Conservation (phyloP, 495 filamentous ascomycete genomes). For the Penicillium crystallinum region DNA sequence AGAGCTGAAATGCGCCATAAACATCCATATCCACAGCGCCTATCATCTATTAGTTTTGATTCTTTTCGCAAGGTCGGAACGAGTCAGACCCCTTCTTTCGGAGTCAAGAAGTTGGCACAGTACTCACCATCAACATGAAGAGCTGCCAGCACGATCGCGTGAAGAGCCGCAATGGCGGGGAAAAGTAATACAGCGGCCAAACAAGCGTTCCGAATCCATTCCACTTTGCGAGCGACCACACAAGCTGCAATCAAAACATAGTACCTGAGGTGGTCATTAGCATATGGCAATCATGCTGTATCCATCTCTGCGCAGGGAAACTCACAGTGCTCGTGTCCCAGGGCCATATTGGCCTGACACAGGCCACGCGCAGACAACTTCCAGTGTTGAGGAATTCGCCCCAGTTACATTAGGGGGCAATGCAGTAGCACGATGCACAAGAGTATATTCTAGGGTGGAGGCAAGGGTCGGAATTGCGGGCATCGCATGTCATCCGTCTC, state of each 20-base stretch:
- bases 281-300: neutral
- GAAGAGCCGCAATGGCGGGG: constrained; percentile 55
- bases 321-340: constrained; percentile 51
- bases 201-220: constrained; percentile 55
- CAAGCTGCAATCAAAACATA: constrained; percentile 55
- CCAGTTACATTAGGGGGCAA: constrained; percentile 19
- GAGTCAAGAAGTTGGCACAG: neutral
- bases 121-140: constrained; percentile 48
- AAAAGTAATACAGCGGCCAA: constrained; percentile 57
- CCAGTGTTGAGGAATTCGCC: constrained; percentile 16
- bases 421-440: constrained; percentile 23
- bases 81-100: neutral
- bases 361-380: constrained; percentile 57
- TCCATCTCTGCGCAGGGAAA: neutral
- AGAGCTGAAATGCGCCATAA: constrained; percentile 58
- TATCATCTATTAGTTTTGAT: constrained; percentile 14
- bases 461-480: constrained; percentile 30
- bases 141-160: constrained; percentile 52
- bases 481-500: constrained; percentile 30
- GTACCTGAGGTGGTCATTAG: constrained; percentile 39
- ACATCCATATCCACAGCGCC: constrained; percentile 61
- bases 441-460: constrained; percentile 22
- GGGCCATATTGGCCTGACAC: constrained; percentile 57
- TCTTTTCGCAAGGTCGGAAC: neutral
- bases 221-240: constrained; percentile 49